phyloP scores from a whole-genome alignment of 306 rosid genomes.

The Abrus precatorius region DNA sequence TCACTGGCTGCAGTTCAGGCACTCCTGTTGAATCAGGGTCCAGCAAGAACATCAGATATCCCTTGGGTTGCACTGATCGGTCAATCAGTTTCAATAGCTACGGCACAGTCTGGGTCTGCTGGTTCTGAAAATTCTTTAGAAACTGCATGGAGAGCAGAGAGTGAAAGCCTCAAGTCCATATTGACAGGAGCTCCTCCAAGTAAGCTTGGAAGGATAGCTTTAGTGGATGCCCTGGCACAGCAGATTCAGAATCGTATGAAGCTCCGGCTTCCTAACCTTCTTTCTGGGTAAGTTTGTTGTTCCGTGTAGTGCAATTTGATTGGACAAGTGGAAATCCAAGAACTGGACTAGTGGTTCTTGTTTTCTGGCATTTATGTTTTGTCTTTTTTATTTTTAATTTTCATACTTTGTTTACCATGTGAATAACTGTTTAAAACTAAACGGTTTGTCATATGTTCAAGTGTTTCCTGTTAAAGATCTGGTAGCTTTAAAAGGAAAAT shows the following conservation, averaged over 20 bases:
- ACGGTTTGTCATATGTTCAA: slow-evolving; percentile 23
- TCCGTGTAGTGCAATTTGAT: slow-evolving; percentile 35
- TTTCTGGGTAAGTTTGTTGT: slow-evolving; percentile 75
- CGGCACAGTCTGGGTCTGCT: slow-evolving; percentile 92
- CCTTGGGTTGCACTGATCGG: slow-evolving; percentile 98
- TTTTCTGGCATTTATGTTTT: slow-evolving; percentile 11
- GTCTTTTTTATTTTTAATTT: slow-evolving; percentile 31
- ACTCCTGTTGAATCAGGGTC: slow-evolving; percentile 90
- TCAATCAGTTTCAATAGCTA: slow-evolving; percentile 92
- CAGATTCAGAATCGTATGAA: slow-evolving; percentile 94
- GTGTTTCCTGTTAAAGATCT: slow-evolving; percentile 10
- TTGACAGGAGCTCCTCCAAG: slow-evolving; percentile 92
- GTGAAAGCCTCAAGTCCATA: slow-evolving; percentile 93
- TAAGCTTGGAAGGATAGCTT: slow-evolving; percentile 95
- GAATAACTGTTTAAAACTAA: background rate
- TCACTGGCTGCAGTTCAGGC: slow-evolving; percentile 97
- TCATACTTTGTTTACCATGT: slow-evolving; percentile 33
- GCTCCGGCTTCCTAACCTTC: slow-evolving; percentile 89
- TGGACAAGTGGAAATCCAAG: slow-evolving; percentile 22
- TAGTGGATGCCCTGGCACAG: slow-evolving; percentile 89
- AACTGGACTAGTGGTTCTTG: slow-evolving; percentile 1
- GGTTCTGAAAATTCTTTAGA: slow-evolving; percentile 92
- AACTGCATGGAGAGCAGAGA: slow-evolving; percentile 99
- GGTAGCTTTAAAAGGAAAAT: slow-evolving; percentile 14
- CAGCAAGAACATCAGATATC: slow-evolving; percentile 81